These are phyloP conservation scores for Penicillium egyptiacum DNA, from an alignment of 495 filamentous ascomycete genomes.

Conservation along the genomic window DNA sequence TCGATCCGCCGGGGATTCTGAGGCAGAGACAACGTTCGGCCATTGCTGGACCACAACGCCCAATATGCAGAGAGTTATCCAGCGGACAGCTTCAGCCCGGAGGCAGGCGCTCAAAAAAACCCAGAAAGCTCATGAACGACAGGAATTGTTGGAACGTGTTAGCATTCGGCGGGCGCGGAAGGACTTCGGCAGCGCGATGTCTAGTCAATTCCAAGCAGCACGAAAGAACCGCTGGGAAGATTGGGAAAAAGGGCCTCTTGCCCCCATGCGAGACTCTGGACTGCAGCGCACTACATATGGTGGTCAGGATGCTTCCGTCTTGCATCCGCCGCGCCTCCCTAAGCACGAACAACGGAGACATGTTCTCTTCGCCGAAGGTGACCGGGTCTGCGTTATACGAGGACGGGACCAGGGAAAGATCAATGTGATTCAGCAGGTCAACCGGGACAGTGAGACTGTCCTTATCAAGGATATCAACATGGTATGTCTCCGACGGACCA, in stretches of 20 bases:
- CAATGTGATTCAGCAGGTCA: slow-evolving; percentile 60
- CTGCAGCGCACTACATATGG: slow-evolving; percentile 48
- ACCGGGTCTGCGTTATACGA: slow-evolving; percentile 75
- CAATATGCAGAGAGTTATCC: slow-evolving; percentile 74
- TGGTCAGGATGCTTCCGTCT: slow-evolving; percentile 42
- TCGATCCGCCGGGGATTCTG: slow-evolving; percentile 25
- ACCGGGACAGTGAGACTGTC: slow-evolving; percentile 56
- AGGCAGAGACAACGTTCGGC: slow-evolving; percentile 31
- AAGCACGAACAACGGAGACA: slow-evolving; percentile 52
- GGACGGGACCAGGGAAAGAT: slow-evolving; percentile 82
- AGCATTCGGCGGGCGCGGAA: slow-evolving; percentile 34
- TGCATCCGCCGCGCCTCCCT: slow-evolving; percentile 40
- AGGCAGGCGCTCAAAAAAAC: slow-evolving; percentile 55
- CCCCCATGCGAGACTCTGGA: slow-evolving; percentile 68
- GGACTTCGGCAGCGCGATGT: slow-evolving; percentile 35
- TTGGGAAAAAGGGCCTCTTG: slow-evolving; percentile 71
- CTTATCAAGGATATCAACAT: slow-evolving; percentile 63
- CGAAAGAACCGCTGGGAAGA: slow-evolving; percentile 58
- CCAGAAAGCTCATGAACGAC: slow-evolving; percentile 44
- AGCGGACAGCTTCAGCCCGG: slow-evolving; percentile 64
- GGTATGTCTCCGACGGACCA: slow-evolving; percentile 48
- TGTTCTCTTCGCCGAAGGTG: slow-evolving; percentile 64
- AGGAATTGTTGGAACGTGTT: slow-evolving; percentile 34
- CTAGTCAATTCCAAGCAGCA: slow-evolving; percentile 33
- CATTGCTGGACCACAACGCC: slow-evolving; percentile 33